These are phyloP conservation scores for Exophiala phaeomuriformis DNA, from an alignment of 2,329 filamentous ascomycete genomes.

Conservation along the genomic window DNA sequence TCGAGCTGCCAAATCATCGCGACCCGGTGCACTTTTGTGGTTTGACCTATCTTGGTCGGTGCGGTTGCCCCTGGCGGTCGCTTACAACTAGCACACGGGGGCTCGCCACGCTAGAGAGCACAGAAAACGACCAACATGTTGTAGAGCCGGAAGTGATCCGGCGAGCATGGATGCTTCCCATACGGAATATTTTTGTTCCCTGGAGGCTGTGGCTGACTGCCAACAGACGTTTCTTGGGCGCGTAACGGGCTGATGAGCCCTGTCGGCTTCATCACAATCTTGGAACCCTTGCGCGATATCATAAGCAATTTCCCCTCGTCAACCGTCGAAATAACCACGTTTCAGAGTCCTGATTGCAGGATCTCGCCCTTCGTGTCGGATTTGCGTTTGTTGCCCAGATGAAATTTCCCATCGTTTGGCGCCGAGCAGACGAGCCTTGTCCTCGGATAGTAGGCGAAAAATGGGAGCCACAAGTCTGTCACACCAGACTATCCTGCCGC, in stretches of 20 bases:
- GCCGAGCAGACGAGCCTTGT: neutral
- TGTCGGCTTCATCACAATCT: neutral
- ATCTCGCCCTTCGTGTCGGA: neutral
- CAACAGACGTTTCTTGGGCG: neutral
- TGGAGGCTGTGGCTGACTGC: neutral
- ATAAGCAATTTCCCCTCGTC: neutral
- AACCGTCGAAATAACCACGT: neutral
- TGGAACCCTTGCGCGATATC: neutral
- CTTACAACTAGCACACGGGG: neutral
- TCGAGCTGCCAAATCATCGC: constrained; percentile 2
- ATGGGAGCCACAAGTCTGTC: neutral
- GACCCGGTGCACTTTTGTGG: neutral
- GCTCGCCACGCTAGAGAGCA: neutral
- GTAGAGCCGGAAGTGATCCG: neutral
- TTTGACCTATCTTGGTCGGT: neutral
- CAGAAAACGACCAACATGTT: neutral
- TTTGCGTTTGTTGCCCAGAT: neutral
- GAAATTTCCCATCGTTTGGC: neutral
- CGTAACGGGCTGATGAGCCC: neutral
- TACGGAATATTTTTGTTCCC: no score
- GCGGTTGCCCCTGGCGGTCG: neutral
- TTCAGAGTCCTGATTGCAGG: neutral
- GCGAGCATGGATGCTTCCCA: neutral
- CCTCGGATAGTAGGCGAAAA: neutral
- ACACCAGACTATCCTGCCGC: neutral